A percentile compares a stretch with the other conserved stretches of the same genome.
These are phyloP conservation scores for Ogataea polymorpha DNA, from an alignment of 805 yeast species.

Conservation along the genomic window DNA sequence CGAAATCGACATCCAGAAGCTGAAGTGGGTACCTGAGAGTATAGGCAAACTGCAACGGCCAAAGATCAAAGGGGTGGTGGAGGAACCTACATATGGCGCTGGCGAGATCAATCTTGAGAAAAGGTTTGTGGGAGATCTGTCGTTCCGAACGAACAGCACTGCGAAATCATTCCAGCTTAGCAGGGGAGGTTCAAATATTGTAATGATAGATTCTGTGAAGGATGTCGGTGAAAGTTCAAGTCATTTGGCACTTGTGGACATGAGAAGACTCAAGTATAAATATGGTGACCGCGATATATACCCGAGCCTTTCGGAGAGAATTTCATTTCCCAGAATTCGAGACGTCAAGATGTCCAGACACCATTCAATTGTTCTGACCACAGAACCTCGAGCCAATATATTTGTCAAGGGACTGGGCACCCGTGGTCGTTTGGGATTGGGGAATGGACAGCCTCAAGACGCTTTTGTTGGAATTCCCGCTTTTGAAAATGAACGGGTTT, in stretches of 20 bases:
- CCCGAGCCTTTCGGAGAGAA: constrained; percentile 20
- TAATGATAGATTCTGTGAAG: constrained; percentile 54
- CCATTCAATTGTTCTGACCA: constrained; percentile 61
- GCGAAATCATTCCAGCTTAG: constrained; percentile 11
- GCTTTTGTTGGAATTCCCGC: constrained; percentile 42
- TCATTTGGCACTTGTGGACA: constrained; percentile 17
- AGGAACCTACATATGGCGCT: constrained; percentile 2
- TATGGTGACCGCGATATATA: constrained; percentile 24
- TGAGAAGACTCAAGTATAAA: constrained; percentile 19
- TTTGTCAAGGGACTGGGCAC: constrained; percentile 65
- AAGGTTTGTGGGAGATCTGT: constrained; percentile 12
- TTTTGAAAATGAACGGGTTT: constrained; percentile 32
- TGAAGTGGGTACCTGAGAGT: constrained; percentile 31
- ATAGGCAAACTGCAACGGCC: constrained; percentile 34
- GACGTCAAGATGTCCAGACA: constrained; percentile 56
- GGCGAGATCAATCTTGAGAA: constrained; percentile 31
- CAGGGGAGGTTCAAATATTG: constrained; percentile 57
- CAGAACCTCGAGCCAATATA: constrained; percentile 43
- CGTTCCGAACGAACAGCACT: constrained; percentile 4
- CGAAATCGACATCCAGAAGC: constrained; percentile 42
- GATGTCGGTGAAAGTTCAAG: constrained; percentile 10
- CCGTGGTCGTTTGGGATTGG: constrained; percentile 70
- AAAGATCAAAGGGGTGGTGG: not conserved
- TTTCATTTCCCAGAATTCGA: constrained; percentile 43
- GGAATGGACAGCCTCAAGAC: constrained; percentile 39